Conservation (phyloP, 345 rosid genomes). For the Acer saccharum region DNA sequence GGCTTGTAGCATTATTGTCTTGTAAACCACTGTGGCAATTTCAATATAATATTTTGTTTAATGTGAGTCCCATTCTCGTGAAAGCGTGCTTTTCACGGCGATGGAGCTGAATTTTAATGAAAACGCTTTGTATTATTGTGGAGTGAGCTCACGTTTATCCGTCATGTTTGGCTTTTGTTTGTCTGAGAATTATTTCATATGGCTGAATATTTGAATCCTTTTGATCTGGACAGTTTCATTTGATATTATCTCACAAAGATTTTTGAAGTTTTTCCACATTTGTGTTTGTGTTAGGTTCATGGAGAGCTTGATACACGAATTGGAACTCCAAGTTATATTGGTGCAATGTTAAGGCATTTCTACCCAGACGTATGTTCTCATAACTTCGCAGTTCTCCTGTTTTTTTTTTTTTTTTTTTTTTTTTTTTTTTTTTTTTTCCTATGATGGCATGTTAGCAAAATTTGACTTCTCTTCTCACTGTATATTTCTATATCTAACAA, state of each 20-base stretch:
- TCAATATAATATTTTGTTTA: not conserved
- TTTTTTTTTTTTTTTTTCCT: not conserved
- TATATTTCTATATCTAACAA: constrained; percentile 18
- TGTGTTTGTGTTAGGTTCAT: constrained; percentile 53
- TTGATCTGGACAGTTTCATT: not conserved
- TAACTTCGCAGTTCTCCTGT: not conserved
- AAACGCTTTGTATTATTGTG: not conserved
- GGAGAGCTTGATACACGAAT: constrained; percentile 86
- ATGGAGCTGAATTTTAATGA: not conserved
- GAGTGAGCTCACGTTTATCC: not conserved
- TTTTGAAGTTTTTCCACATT: constrained; percentile 14
- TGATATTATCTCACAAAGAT: not conserved
- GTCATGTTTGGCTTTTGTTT: not conserved
- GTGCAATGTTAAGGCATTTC: constrained; percentile 71
- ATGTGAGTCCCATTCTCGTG: not conserved
- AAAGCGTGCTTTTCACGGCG: not conserved
- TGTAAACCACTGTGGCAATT: not conserved
- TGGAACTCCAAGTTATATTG: constrained; percentile 59
- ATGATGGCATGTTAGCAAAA: not conserved
- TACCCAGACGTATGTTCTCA: constrained; percentile 59
- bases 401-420: not conserved
- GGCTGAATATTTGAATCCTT: constrained; percentile 1
- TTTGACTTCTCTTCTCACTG: constrained; percentile 10
- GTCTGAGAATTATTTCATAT: not conserved
- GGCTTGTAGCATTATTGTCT: not conserved